These are phyloP conservation scores for Eurotiales sp. DNA, from an alignment of 2,329 filamentous ascomycete species.

Conservation along the genomic window DNA sequence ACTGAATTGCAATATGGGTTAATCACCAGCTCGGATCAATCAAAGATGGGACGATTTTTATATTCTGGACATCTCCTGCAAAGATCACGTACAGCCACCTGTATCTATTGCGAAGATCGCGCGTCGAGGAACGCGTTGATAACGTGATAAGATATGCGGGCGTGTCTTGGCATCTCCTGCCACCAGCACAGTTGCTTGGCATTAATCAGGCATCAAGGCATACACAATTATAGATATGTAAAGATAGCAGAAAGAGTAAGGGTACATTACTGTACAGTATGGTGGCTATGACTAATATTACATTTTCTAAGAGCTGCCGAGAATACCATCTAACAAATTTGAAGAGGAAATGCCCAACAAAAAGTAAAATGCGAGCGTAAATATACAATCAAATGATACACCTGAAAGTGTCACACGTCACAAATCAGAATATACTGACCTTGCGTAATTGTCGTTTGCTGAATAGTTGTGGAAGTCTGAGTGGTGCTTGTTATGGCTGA, in stretches of 20 bases:
- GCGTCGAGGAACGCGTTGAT: constrained; percentile 6
- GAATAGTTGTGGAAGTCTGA: neutral
- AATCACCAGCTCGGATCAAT: neutral
- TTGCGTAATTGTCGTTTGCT: constrained; percentile 11
- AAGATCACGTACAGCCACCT: constrained; percentile 7
- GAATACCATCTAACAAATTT: too few relatives aligned
- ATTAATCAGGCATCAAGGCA: neutral
- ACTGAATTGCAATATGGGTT: neutral
- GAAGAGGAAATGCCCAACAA: too few relatives aligned
- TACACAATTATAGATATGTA: too few relatives aligned
- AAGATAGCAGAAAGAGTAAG: too few relatives aligned
- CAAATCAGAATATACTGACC: constrained; percentile 9
- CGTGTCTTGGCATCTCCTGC: neutral
- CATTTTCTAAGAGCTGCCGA: too few relatives aligned
- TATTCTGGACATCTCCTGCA: neutral
- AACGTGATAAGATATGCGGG: constrained; percentile 10
- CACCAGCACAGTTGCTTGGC: neutral
- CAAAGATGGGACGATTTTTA: neutral
- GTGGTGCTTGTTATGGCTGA: neutral
- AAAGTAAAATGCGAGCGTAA: neutral
- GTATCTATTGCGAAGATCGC: constrained; percentile 1
- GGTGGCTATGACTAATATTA: too few relatives aligned
- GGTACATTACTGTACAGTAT: too few relatives aligned
- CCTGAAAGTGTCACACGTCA: neutral
- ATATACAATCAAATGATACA: neutral